Evolutionary conservation across 371 early-diverging fungal species (phyloP), one percentile per base, ranked within the genome.

Genomic region (Zychaea mexicana): DNA sequence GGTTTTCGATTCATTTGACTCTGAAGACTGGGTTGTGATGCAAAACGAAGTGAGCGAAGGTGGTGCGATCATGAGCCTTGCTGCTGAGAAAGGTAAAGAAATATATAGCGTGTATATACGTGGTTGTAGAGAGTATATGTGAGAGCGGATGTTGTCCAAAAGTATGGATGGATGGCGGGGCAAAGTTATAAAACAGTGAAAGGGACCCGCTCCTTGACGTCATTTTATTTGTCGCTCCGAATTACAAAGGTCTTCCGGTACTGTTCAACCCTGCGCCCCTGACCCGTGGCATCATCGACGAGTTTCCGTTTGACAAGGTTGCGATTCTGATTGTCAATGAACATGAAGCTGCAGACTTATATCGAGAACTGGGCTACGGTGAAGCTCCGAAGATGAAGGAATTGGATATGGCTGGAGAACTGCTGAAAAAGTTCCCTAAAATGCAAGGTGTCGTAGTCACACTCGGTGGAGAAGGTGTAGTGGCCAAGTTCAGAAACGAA

Each of bases 211-310:
- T n/a, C n/a, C n/a, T 36, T 36, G 38, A 36, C 38, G 38, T 36
- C 38, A 36, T 36, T 36, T 36, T 7, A 36, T 15, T 7, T 15
- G 38, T 36, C 15, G 7, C 38, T 36, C 38, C 38, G 38, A n/a
- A 15, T 2, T 10, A 15, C 26, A 71, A 73, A 59, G 90, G 88
- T 71, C 60, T 95, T 68, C 83, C 76, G 36, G 80, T 94, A 1
- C 73, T 91, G 49, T 90, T 93, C 72, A 97, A 97, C 69, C 95
- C 97, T 1, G 93, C 97, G 5, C 97, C 97, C 19, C 81, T 94
- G 69, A 81, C 89, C 10, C 54, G 79, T 10, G 74, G 83, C 24
- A 66, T 92, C 39, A 64, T 85, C 12, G 46, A 75, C 0, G 69
- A 69, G n/a, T 82, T 85, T 63, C 86, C 87, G 0, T 70, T 92